Evolutionary conservation across 2,329 filamentous ascomycete species (phyloP).

Genomic region (Fonsecaea pedrosoi): DNA sequence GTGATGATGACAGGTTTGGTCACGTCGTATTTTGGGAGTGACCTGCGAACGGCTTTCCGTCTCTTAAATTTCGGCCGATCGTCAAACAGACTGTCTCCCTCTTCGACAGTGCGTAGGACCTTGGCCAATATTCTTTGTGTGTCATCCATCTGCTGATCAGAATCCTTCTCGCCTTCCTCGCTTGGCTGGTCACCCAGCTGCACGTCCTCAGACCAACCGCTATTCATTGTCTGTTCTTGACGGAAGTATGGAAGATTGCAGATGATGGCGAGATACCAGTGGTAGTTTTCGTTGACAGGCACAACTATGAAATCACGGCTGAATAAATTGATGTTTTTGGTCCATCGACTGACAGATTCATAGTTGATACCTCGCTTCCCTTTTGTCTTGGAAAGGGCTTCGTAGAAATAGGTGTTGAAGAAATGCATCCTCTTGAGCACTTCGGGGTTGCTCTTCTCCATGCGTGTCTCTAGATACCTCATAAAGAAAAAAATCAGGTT

Average conservation of each 20-base stretch:
- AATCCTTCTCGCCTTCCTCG: slow-evolving; percentile 7
- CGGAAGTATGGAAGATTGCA: slow-evolving; percentile 69
- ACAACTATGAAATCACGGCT: slow-evolving; percentile 87
- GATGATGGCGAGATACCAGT: slow-evolving; percentile 96
- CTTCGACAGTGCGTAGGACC: slow-evolving; percentile 27
- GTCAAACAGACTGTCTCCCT: slow-evolving; percentile 25
- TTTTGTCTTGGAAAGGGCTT: slow-evolving; percentile 70
- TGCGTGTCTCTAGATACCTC: slow-evolving; percentile 69
- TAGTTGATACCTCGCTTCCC: slow-evolving; percentile 74
- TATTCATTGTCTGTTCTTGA: slow-evolving; percentile 15
- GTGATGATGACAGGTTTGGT: slow-evolving; percentile 76
- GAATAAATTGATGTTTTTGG: slow-evolving; percentile 81
- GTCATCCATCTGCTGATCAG: slow-evolving; percentile 18
- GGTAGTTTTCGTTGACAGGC: slow-evolving; percentile 82
- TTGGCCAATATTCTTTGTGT: slow-evolving; percentile 31
- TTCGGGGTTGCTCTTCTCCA: slow-evolving; percentile 63
- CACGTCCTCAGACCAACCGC: slow-evolving; percentile 29
- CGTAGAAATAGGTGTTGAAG: slow-evolving; percentile 89
- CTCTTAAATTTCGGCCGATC: slow-evolving; percentile 27
- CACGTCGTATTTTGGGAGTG: slow-evolving; percentile 54
- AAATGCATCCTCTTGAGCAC: slow-evolving; percentile 75
- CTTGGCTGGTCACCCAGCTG: slow-evolving; percentile 3
- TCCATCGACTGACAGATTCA: slow-evolving; percentile 85
- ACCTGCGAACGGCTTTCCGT: slow-evolving; percentile 42
- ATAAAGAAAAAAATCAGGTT: slow-evolving; percentile 90